phyloP scores from a whole-genome alignment of 257 asterid genomes.

The Anisodus tanguticus region DNA sequence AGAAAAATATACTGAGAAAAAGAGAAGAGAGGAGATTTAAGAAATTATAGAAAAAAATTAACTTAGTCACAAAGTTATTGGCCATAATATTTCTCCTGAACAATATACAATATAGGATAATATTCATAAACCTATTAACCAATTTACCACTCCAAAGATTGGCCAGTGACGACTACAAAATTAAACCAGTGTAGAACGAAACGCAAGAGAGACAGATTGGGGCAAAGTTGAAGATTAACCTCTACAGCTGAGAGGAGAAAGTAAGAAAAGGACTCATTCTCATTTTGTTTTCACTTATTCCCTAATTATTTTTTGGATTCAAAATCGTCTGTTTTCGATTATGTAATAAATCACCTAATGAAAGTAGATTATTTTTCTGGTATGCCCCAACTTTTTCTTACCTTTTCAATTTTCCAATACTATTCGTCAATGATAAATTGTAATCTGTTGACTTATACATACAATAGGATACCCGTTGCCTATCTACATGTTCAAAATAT shows the following conservation, averaged over 20 bases:
- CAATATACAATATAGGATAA: no score
- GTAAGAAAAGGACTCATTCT: background rate
- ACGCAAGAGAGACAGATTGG: background rate
- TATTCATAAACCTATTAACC: no score
- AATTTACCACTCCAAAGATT: background rate
- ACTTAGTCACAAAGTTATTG: no score
- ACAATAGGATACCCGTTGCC: background rate
- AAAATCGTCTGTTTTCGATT: no score
- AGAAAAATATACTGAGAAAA: no score
- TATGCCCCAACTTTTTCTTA: background rate
- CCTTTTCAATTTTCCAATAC: background rate
- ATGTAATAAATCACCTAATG: no score
- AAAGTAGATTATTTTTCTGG: no score
- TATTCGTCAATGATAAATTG: background rate
- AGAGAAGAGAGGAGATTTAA: no score
- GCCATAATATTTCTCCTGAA: no score
- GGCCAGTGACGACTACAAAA: slow-evolving; percentile 7
- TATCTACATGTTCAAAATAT: background rate
- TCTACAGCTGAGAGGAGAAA: background rate
- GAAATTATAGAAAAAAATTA: no score
- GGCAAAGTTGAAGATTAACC: slow-evolving; percentile 25
- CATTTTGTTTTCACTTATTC: background rate
- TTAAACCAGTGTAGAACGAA: slow-evolving; percentile 14
- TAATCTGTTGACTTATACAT: background rate
- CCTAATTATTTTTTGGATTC: background rate